Evolutionary conservation across 805 yeast species (phyloP).

Genomic region (Suhomyces faveliae): DNA sequence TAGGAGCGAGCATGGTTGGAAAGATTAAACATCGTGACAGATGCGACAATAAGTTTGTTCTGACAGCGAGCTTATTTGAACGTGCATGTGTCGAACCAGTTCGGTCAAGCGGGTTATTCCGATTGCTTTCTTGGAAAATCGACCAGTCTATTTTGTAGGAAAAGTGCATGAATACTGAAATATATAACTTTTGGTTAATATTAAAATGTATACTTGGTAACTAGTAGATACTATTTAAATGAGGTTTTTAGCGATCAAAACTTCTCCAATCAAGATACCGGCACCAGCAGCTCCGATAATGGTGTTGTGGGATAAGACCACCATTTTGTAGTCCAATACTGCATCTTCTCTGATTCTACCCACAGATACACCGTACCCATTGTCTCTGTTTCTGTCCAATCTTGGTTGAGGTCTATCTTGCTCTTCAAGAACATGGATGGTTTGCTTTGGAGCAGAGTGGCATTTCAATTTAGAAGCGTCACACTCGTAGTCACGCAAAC

Average conservation of each 20-base stretch:
- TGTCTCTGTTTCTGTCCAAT: slow-evolving; percentile 92
- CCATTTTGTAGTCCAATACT: slow-evolving; percentile 92
- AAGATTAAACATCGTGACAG: too few relatives aligned
- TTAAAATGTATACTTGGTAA: background rate
- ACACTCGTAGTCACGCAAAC: slow-evolving; percentile 70
- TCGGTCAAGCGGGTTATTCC: background rate
- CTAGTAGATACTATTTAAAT: slow-evolving; percentile 45
- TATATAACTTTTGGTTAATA: too few relatives aligned
- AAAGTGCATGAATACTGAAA: background rate
- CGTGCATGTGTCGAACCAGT: background rate
- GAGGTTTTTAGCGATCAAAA: slow-evolving; percentile 71
- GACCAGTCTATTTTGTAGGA: background rate
- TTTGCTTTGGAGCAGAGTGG: slow-evolving; percentile 87
- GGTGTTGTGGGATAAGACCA: slow-evolving; percentile 95
- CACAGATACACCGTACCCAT: slow-evolving; percentile 90
- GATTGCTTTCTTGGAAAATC: too few relatives aligned
- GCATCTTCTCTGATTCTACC: slow-evolving; percentile 94
- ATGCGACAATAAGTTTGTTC: too few relatives aligned
- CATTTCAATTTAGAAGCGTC: slow-evolving; percentile 81
- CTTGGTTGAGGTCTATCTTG: slow-evolving; percentile 96
- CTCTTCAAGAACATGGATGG: slow-evolving; percentile 90
- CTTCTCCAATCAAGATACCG: slow-evolving; percentile 93
- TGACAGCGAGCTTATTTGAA: too few relatives aligned
- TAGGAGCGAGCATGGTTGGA: too few relatives aligned
- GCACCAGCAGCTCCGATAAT: slow-evolving; percentile 99